Base-by-base conservation (phyloP, 345 rosid species). In the Sisymbrium altissimum region DNA sequence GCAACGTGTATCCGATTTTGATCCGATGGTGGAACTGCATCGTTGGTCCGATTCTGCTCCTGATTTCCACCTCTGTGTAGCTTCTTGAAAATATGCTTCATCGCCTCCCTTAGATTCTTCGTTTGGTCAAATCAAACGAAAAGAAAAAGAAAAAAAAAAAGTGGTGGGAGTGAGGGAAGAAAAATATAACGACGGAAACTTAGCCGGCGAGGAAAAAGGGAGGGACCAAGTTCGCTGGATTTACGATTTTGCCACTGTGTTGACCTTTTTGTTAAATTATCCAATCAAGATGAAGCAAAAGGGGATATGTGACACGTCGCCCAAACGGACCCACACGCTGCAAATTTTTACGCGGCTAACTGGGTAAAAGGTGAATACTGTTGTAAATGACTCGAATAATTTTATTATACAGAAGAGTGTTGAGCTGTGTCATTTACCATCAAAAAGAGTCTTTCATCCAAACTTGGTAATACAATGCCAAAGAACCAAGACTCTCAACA, bases 21-120 rank as follows among this genome's bases (percentile, higher is more conserved):
- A 84, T 89, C 96, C 72, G 88, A 56, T 14, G 78, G 46, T 0
- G 82, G 36, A 41, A 77, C 82, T 33, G 89, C 74, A 64, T 92
- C 97, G 83, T 85, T 88, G 48, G 89, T 81, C 41, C 96, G 89
- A 81, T 84, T 79, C 12, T 84, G 84, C 66, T 92, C 92, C 70
- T 90, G 88, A 77, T 69, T 83, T 77, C 83, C 86, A 15, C 96
- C 96, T 71, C 78, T 77, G 73, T 95, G 99, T 7, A 95, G 84
- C 85, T 89, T 95, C 88, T 86, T 91, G 78, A 96, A 90, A 84
- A 96, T 96, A 87, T 92, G 85, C 83, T 84, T 95, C 98, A 95
- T 95, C 7, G 7, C 74, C 80, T 23, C 71, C 72, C 43, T 72
- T 35, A 71, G 68, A 70, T 71, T 64, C 68, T 57, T 57, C 30